Percentiles rank a stretch among this genome's conserved stretches.
Conservation (phyloP, 257 asterid genomes). For the Solanum etuberosum region DNA sequence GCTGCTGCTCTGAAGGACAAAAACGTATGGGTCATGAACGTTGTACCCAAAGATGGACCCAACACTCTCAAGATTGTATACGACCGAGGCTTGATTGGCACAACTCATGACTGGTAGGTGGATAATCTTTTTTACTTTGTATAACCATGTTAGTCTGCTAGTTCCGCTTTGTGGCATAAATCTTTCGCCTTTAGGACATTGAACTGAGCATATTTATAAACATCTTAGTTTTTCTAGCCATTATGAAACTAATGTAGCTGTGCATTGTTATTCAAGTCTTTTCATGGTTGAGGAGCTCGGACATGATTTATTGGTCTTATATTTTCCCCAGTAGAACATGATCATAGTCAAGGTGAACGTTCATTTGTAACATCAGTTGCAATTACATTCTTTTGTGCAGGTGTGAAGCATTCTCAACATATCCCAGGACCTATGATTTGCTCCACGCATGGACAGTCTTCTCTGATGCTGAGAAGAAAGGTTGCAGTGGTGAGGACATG, state of each 20-base stretch:
- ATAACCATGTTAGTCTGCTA: not conserved
- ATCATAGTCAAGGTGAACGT: not conserved
- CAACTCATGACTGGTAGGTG: conserved; percentile 72
- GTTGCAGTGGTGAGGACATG: conserved; percentile 90
- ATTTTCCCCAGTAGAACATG: not conserved
- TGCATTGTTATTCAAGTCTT: not conserved
- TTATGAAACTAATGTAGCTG: not conserved
- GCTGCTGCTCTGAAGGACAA: conserved; percentile 88
- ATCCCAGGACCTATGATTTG: conserved; percentile 84
- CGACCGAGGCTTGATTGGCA: conserved; percentile 86
- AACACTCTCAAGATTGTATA: conserved; percentile 78
- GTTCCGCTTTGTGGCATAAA: not conserved
- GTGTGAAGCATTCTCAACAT: conserved; percentile 93
- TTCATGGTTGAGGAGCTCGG: not conserved
- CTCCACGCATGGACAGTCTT: conserved; percentile 83
- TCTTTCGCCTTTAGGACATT: not conserved
- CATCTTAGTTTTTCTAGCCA: not conserved
- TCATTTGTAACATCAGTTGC: not conserved
- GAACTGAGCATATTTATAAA: not conserved
- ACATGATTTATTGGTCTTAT: not conserved
- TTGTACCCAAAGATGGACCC: conserved; percentile 86
- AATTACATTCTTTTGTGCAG: conserved; percentile 17
- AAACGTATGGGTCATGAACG: conserved; percentile 97
- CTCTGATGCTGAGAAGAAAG: conserved; percentile 82
- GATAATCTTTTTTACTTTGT: not conserved